A percentile compares a stretch with the other conserved stretches of the same genome.
phyloP scores from a whole-genome alignment of 73 alveolate species.

The Durusdinium trenchii region DNA sequence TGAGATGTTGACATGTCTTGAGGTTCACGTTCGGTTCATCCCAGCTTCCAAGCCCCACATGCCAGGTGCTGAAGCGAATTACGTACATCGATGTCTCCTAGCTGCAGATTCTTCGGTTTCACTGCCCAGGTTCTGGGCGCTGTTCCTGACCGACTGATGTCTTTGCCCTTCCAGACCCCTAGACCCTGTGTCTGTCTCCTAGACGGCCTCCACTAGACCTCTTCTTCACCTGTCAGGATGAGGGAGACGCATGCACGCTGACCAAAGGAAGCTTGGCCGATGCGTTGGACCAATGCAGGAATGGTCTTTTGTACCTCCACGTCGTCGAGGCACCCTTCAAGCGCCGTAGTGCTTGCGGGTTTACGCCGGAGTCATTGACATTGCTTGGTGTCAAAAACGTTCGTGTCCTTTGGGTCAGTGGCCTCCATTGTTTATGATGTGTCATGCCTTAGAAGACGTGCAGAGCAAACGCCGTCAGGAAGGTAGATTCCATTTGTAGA shows the following conservation, averaged over 20 bases:
- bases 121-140: neutral
- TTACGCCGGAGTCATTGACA: too few species aligned
- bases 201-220: neutral
- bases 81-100: conserved; percentile 37
- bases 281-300: conserved; percentile 52
- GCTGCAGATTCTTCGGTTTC: neutral
- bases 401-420: too few species aligned
- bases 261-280: conserved; percentile 37
- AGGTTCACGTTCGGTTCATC: neutral
- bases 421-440: too few species aligned
- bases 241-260: conserved; percentile 83
- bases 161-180: neutral
- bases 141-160: neutral
- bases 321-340: too few species aligned
- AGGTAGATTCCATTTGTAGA: too few species aligned
- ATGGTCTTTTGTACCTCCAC: neutral
- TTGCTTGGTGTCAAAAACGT: too few species aligned
- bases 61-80: conserved; percentile 60
- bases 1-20: neutral
- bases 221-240: neutral
- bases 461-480: too few species aligned
- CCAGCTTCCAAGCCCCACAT: too few species aligned
- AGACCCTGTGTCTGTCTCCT: neutral
- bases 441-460: too few species aligned
- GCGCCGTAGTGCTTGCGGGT: too few species aligned